Evolutionary conservation across 768 basidiomycete genomes (phyloP).

Genomic region (Paxillus ammoniavirescens): DNA sequence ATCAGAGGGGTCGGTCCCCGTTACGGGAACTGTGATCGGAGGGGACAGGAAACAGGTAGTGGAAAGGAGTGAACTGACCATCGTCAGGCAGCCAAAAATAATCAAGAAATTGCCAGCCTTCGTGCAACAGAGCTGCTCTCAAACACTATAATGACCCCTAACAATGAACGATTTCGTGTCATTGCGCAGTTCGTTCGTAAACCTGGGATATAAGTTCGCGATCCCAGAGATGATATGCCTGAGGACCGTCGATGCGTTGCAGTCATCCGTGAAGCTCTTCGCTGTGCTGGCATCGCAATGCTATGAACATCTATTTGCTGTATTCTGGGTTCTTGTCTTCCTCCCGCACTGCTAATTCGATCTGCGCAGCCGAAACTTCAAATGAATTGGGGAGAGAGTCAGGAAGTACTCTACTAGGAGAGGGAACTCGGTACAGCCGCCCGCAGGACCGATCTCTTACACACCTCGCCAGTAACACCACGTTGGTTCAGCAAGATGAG

Average conservation of each 20-base stretch:
- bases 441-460: neutral
- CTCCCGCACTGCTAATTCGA: slow-evolving; percentile 16
- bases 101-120: neutral
- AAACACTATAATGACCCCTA: too few species aligned
- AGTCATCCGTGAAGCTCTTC: slow-evolving; percentile 19
- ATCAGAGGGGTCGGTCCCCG: too few species aligned
- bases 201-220: too few species aligned
- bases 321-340: slow-evolving; percentile 10
- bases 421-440: neutral
- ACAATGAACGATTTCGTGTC: too few species aligned
- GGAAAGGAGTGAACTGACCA: neutral
- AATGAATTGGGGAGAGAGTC: neutral
- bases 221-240: too few species aligned
- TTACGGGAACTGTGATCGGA: too few species aligned
- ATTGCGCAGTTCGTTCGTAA: too few species aligned
- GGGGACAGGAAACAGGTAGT: neutral
- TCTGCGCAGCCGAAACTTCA: neutral
- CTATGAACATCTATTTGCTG: slow-evolving; percentile 1
- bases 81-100: neutral
- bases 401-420: neutral
- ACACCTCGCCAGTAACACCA: neutral
- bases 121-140: too few species aligned
- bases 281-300: slow-evolving; percentile 2
- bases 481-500: neutral
- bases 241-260: slow-evolving; percentile 7